phyloP scores from a whole-genome alignment of 305 asterid genomes.

The Solanum chacoense region DNA sequence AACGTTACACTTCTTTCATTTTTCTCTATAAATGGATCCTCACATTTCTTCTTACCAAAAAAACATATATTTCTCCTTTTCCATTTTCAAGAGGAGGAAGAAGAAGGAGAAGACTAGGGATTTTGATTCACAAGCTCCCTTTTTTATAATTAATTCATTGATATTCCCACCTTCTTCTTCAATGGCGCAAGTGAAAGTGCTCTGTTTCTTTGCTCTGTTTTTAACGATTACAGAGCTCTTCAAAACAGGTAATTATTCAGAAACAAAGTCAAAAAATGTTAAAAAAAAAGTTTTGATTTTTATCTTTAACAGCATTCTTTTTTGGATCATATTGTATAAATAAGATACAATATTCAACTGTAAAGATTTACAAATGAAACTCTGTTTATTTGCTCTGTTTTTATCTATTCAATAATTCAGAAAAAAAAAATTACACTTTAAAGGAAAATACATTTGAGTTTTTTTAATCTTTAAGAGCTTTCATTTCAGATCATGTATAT shows the following conservation, averaged over 20 bases:
- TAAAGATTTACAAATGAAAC: neutral
- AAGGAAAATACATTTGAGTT: too few species aligned
- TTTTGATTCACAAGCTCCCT: neutral
- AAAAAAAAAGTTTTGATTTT: neutral
- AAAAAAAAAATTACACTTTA: too few species aligned
- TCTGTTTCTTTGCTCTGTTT: conserved; percentile 8
- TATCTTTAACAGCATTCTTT: neutral
- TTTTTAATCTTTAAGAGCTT: too few species aligned
- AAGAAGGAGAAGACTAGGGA: neutral
- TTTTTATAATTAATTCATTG: neutral
- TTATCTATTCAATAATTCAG: too few species aligned
- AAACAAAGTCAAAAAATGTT: neutral
- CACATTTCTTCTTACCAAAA: neutral
- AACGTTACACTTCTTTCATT: neutral
- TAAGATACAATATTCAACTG: neutral
- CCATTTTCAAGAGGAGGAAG: neutral
- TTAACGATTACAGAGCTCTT: conserved; percentile 1
- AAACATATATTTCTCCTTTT: neutral
- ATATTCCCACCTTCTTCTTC: neutral
- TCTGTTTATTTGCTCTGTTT: neutral
- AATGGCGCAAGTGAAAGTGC: neutral
- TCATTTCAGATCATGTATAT: neutral
- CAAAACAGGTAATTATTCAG: conserved; percentile 9
- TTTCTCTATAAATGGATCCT: conserved; percentile 1
- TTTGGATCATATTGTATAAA: neutral